Base-by-base conservation (phyloP, 345 rosid species). In the Salix viminalis region DNA sequence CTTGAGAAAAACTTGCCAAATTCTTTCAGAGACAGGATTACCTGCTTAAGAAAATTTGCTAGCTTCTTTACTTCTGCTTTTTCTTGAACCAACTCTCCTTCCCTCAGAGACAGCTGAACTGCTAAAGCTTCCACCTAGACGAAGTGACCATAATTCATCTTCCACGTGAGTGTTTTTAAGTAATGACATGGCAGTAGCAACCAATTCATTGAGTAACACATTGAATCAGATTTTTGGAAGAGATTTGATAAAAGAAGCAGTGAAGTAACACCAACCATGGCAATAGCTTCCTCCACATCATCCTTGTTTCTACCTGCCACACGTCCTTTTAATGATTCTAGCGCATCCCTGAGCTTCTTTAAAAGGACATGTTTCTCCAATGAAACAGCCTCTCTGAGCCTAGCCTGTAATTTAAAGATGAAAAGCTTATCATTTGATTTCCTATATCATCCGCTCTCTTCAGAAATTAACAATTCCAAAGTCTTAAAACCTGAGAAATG, bases 51-150 rank as follows among this genome's bases (percentile, higher is more conserved):
- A 79, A 96, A 94, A 80, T 77, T 81, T n/a, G 97, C 96, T 46
- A 96, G 86, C 87, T 86, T 92, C 91, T 96, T 96, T 80, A 94
- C 98, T 92, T 96, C 98, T 15, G 96, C 77, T 81, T 96, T 96
- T 79, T 96, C 97, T 79, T 90, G 97, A 76, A 91, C 85, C 82
- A 94, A 77, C 83, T 94, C 98, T 83, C 99, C 97, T 88, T 96
- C 99, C 85, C 97, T 92, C 83, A 92, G 90, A 77, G 97, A 91
- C 83, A 96, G 85, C 78, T 96, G 97, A 83, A 96, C 94, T 50
- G 97, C 98, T 76, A 96, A 83, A 78, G 42, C 42, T 39, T 39
- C 42, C 42, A 39, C 42, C 42, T 39, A 39, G 42, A 39, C 2
- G 0, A 39, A 10, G 72, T 30, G 66, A 75, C 67, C 67, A 86